Percentiles rank a stretch among this genome's conserved stretches.
Conservation (phyloP, 2,329 filamentous ascomycete genomes). For the Moelleriella libera region DNA sequence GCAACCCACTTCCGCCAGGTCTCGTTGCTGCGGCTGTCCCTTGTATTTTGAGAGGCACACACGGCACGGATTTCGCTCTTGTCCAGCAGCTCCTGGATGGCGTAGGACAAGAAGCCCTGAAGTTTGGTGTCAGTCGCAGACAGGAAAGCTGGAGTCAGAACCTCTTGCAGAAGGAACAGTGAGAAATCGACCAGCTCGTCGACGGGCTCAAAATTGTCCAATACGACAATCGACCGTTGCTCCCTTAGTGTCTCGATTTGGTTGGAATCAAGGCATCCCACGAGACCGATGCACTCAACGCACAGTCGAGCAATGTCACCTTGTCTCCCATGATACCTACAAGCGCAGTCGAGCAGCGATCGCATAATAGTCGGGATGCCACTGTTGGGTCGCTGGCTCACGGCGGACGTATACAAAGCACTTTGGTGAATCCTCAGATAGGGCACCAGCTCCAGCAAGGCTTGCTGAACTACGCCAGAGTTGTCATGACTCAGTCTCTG, state of each 20-base stretch:
- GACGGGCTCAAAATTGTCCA: slow-evolving; percentile 70
- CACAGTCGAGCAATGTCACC: slow-evolving; percentile 57
- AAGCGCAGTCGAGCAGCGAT: slow-evolving; percentile 70
- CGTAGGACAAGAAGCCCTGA: slow-evolving; percentile 85
- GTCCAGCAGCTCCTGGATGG: slow-evolving; percentile 81
- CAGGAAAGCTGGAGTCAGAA: slow-evolving; percentile 81
- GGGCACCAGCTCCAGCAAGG: slow-evolving; percentile 59
- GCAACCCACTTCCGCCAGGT: slow-evolving; percentile 63
- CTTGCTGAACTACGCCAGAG: slow-evolving; percentile 68
- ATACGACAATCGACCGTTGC: slow-evolving; percentile 69
- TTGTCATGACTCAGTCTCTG: slow-evolving; percentile 72
- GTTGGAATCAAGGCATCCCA: slow-evolving; percentile 87
- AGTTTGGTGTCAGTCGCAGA: slow-evolving; percentile 77
- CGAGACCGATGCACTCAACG: slow-evolving; percentile 70
- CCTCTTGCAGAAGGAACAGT: slow-evolving; percentile 70
- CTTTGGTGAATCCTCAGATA: slow-evolving; percentile 63
- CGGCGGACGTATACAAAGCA: slow-evolving; percentile 63
- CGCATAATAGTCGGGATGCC: slow-evolving; percentile 60
- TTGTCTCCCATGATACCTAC: slow-evolving; percentile 60
- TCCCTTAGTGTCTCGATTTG: slow-evolving; percentile 68
- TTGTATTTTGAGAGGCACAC: slow-evolving; percentile 23
- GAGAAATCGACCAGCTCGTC: slow-evolving; percentile 78
- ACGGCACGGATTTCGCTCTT: slow-evolving; percentile 58
- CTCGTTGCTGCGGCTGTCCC: slow-evolving; percentile 31
- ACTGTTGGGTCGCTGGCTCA: slow-evolving; percentile 71